A percentile compares a stretch with the other conserved stretches of the same genome.
These are phyloP conservation scores for Boletus subparvulus DNA, from an alignment of 768 basidiomycete genomes.

Conservation along the genomic window DNA sequence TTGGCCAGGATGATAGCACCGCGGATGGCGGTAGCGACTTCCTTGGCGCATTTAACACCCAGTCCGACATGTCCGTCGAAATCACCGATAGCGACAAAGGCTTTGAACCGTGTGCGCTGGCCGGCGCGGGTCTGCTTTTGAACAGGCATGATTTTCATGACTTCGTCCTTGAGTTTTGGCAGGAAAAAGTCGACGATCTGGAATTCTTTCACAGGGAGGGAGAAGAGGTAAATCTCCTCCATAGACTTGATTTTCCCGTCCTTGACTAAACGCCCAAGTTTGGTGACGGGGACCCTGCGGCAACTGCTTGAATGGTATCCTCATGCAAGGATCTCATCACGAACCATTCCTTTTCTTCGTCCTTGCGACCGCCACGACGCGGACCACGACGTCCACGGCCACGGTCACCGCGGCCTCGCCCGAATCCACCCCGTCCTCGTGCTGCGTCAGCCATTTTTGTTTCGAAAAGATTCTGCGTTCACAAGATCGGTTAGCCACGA, in stretches of 20 bases:
- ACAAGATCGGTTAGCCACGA: slow-evolving; percentile 31
- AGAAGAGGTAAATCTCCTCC: slow-evolving; percentile 99
- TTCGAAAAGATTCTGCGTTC: slow-evolving; percentile 24
- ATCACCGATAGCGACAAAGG: slow-evolving; percentile 99
- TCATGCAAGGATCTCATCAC: slow-evolving; percentile 20
- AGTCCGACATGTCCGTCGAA: slow-evolving; percentile 98
- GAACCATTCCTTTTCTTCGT: slow-evolving; percentile 99
- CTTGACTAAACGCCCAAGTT: slow-evolving; percentile 98
- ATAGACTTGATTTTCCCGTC: slow-evolving; percentile 99
- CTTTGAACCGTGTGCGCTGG: slow-evolving; percentile 99
- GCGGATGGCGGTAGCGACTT: slow-evolving; percentile 99
- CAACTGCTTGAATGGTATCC: slow-evolving; percentile 7
- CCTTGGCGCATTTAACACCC: slow-evolving; percentile 99
- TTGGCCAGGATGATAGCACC: slow-evolving; percentile 99
- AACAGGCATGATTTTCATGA: slow-evolving; percentile 99
- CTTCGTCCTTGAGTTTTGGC: slow-evolving; percentile 98
- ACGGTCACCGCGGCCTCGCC: slow-evolving; percentile 76
- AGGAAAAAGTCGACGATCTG: slow-evolving; percentile 99
- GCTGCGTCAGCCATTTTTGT: slow-evolving; percentile 82
- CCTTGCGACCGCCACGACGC: slow-evolving; percentile 96
- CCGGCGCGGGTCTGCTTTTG: slow-evolving; percentile 99
- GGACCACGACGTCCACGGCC: slow-evolving; percentile 72
- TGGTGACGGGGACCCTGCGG: slow-evolving; percentile 92
- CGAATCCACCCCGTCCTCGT: slow-evolving; percentile 90
- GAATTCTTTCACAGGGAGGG: slow-evolving; percentile 98